Conservation (phyloP, 495 filamentous ascomycete species). For the Lophiotrema nucula region DNA sequence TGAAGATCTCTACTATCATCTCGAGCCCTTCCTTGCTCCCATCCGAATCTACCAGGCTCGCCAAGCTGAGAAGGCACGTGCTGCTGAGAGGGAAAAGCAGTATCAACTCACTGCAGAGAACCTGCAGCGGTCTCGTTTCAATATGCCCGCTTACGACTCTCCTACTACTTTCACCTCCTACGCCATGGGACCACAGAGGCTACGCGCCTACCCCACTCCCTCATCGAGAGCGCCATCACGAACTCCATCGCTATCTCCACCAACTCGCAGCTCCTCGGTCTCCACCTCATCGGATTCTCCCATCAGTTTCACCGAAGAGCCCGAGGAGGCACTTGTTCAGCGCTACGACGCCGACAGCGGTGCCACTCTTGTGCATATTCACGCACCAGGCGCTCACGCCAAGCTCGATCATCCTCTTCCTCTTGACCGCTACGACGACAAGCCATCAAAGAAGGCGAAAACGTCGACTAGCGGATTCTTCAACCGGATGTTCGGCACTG, state of each 20-base stretch:
- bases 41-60: constrained; percentile 56
- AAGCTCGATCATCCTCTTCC: constrained; percentile 28
- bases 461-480: constrained; percentile 39
- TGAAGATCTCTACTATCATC: constrained; percentile 79
- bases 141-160: constrained; percentile 23
- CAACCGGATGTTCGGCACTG: constrained; percentile 38
- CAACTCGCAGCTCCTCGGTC: constrained; percentile 41
- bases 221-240: constrained; percentile 37
- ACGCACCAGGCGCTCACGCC: constrained; percentile 11
- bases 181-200: constrained; percentile 21
- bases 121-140: constrained; percentile 35
- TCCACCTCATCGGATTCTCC: constrained; percentile 37
- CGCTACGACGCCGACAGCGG: constrained; percentile 42
- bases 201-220: constrained; percentile 25
- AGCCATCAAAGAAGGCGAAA: constrained; percentile 43
- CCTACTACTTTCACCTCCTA: constrained; percentile 23
- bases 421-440: constrained; percentile 33
- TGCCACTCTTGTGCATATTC: constrained; percentile 42
- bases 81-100: constrained; percentile 46
- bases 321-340: constrained; percentile 37
- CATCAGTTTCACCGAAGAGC: constrained; percentile 27
- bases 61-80: constrained; percentile 43
- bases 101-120: constrained; percentile 32
- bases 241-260: constrained; percentile 46
- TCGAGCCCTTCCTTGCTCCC: constrained; percentile 84